Base-by-base conservation (phyloP, 305 asterid species). In the Fraxinus sp. region DNA sequence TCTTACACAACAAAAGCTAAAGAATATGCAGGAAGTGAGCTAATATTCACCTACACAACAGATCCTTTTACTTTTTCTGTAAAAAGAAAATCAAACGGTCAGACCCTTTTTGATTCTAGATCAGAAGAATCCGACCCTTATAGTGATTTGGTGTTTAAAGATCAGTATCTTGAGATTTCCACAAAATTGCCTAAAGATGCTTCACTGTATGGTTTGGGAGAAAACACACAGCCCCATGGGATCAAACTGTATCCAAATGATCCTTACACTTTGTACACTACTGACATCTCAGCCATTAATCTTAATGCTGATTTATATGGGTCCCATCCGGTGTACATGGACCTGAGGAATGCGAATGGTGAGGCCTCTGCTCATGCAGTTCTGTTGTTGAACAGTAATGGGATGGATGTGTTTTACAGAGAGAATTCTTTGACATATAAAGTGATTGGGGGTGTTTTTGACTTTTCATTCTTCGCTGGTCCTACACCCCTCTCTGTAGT, bases 271-370 rank as follows among this genome's bases (percentile, higher is more conserved):
- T 68, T 96, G 75, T 96, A 89, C 85, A 93, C 98, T 8, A 90
- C 92, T 30, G 98, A 95, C 43, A 83, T 87, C 0, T 92, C 99
- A 0, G 97, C 98, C 14, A 92, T 96, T 68, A 90, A 93, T 83
- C 93, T 95, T 5, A 95, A 96, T 24, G 86, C 90, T 28, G 97
- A 96, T 83, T 64, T 95, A 28, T 96, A 96, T 79, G 99, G 99
- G 74, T 93, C 99, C 41, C 99, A 96, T 82, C 99, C 98, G 6
- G 87, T 96, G 85, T 95, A 96, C 76, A 92, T 96, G 98, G 99
- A 96, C 89, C 70, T 96, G 85, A 86, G 99, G 81, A 90, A 91
- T 52, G 88, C 79, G 43, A 87, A 75, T 1, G 97, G 94, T 7
- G 87, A 90, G 52, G 91, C 94, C 2, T 71, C 55, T 37, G 94